phyloP scores from a whole-genome alignment of 805 yeast genomes.

The Debaryomyces prosopidis region DNA sequence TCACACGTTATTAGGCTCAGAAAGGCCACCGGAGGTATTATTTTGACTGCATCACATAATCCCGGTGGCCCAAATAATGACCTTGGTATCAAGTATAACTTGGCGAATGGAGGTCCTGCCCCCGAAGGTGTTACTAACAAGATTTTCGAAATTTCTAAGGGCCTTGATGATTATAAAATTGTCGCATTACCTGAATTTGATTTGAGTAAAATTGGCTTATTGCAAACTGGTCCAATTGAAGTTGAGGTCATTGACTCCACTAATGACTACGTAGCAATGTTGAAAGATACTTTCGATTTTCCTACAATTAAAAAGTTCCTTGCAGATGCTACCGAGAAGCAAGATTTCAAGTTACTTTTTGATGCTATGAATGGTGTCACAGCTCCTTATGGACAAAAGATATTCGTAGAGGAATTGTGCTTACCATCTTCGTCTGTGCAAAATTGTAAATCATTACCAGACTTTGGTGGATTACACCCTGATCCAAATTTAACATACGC shows the following conservation, averaged over 20 bases:
- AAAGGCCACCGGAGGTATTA: conserved; percentile 88
- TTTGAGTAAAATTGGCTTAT: conserved; percentile 55
- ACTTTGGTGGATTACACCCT: conserved; percentile 97
- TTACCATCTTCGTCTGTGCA: conserved; percentile 71
- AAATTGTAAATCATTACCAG: conserved; percentile 77
- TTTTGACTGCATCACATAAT: conserved; percentile 93
- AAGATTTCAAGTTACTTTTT: conserved; percentile 71
- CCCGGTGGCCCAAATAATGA: conserved; percentile 96
- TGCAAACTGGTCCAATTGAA: conserved; percentile 56
- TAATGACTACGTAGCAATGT: conserved; percentile 69
- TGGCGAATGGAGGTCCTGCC: conserved; percentile 97
- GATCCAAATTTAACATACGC: conserved; percentile 98
- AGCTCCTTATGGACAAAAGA: conserved; percentile 89
- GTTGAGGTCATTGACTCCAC: conserved; percentile 86
- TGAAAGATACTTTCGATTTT: conserved; percentile 88
- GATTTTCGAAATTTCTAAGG: conserved; percentile 70
- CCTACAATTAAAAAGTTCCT: conserved; percentile 74
- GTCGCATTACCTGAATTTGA: conserved; percentile 65
- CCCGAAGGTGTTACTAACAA: conserved; percentile 92
- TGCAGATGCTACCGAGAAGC: conserved; percentile 43
- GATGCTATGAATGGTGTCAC: conserved; percentile 95
- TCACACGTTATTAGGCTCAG: conserved; percentile 83
- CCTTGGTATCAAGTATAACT: conserved; percentile 92
- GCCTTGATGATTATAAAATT: conserved; percentile 59
- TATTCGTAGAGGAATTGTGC: conserved; percentile 84